phyloP scores from a whole-genome alignment of 2,329 filamentous ascomycete genomes.

The Microcera coccophila region DNA sequence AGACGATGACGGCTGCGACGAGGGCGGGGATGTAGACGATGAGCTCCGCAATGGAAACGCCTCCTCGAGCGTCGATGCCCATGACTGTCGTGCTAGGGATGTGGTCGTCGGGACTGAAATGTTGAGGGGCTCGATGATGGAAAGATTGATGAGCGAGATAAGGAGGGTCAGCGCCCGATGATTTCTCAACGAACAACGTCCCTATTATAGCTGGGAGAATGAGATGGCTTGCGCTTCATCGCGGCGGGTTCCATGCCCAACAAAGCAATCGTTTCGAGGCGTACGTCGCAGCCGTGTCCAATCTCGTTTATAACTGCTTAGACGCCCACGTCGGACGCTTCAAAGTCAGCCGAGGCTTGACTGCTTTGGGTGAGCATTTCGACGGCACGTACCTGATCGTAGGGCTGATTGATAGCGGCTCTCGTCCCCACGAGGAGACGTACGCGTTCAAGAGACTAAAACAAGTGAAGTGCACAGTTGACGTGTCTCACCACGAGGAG shows the following conservation, averaged over 20 bases:
- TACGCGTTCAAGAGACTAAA: too few relatives aligned
- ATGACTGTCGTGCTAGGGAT: constrained; percentile 1
- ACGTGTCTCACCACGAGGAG: too few relatives aligned
- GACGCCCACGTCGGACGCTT: background rate
- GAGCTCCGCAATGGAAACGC: constrained; percentile 41
- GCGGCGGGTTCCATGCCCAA: background rate
- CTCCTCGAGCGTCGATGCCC: constrained; percentile 7
- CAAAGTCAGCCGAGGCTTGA: background rate
- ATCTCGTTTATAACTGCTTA: background rate
- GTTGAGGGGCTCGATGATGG: background rate
- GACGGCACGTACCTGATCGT: constrained; percentile 4
- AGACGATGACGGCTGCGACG: constrained; percentile 34
- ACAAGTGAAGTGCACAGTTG: too few relatives aligned
- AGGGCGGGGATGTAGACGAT: constrained; percentile 38
- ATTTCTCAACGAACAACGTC: background rate
- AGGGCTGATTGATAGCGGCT: too few relatives aligned
- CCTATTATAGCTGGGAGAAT: background rate
- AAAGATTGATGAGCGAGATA: background rate
- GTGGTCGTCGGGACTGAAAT: background rate
- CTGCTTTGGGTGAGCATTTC: constrained; percentile 13
- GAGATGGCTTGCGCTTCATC: background rate
- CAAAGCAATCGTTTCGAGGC: too few relatives aligned
- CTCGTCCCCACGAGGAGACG: too few relatives aligned
- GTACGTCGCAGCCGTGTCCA: too few relatives aligned
- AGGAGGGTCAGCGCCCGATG: background rate